Base-by-base conservation (phyloP, 352 stramenopile species). In the Phytopythium delawarense region DNA sequence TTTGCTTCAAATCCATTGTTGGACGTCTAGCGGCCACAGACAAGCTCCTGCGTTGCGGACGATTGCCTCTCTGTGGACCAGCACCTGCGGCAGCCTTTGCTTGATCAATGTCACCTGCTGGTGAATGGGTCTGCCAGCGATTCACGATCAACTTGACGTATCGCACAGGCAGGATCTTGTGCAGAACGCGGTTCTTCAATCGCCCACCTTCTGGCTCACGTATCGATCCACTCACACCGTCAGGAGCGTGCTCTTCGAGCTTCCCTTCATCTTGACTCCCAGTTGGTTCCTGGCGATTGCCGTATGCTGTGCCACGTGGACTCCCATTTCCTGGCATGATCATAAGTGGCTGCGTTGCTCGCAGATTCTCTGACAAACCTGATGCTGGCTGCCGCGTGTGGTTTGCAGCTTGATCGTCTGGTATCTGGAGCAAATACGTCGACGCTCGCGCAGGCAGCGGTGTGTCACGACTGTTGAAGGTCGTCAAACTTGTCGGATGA, bases 101-200 rank as follows among this genome's bases (percentile, higher is more conserved):
- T 7, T 23, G 20, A 45, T 58, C 34, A n/a, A 58, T 45, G 3
- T 46, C 52, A 7, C 5, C 8, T 7, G 25, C 20, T n/a, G 16
- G 32, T 7, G 9, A 30, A 30, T 42, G 45, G 1, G n/a, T n/a
- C 37, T 58, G 52, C 52, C 52, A 58, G 18, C 52, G 32, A 44
- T 25, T 46, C 18, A 46, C 37, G 15, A 48, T 58, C 23, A 46
- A 21, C 5, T 45, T 46, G 32, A 46, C 52, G n/a, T 58, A 58
- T 21, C 52, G 52, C 2, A 20, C 52, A 12, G 52, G 52, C 34
- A 58, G 23, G 11, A 58, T 58, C 11, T 58, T 58, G 20, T 34
- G 52, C 12, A 58, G n/a, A n/a, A 58, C 34, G 30, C 52, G 52
- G 23, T 58, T 30, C 20, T 58, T 58, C n/a, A 58, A 39, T 2